phyloP scores from a whole-genome alignment of 2,329 filamentous ascomycete genomes.

The Rutstroemia sp. region DNA sequence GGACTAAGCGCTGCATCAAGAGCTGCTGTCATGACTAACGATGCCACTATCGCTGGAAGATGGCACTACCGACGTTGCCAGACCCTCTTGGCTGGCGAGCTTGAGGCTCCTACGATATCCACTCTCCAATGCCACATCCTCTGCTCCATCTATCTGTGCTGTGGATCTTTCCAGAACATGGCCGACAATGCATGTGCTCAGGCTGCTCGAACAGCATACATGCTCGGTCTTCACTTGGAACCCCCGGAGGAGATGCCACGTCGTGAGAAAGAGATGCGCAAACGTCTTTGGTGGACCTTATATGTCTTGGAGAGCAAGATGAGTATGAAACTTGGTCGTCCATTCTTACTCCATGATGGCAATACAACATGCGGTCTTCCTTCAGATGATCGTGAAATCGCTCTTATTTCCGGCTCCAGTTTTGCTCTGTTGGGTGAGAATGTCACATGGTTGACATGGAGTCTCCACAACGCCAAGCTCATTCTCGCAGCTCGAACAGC shows the following conservation, averaged over 20 bases:
- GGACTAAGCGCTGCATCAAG: slow-evolving; percentile 7
- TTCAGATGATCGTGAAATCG: slow-evolving; percentile 26
- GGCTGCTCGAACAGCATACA: slow-evolving; percentile 33
- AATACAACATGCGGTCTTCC: slow-evolving; percentile 29
- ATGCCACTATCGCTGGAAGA: slow-evolving; percentile 32
- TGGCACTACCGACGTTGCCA: slow-evolving; percentile 36
- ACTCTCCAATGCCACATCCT: slow-evolving; percentile 36
- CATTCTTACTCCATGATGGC: slow-evolving; percentile 26
- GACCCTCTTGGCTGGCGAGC: slow-evolving; percentile 29
- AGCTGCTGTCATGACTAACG: slow-evolving; percentile 18
- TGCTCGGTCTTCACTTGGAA: slow-evolving; percentile 35
- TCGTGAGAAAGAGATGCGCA: slow-evolving; percentile 33
- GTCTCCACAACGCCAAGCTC: slow-evolving; percentile 27
- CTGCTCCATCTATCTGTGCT: slow-evolving; percentile 33
- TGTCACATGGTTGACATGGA: slow-evolving; percentile 29
- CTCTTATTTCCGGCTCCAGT: slow-evolving; percentile 21
- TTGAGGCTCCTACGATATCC: slow-evolving; percentile 33
- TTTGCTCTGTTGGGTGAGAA: slow-evolving; percentile 26
- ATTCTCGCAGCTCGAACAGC: slow-evolving; percentile 25
- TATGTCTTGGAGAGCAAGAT: slow-evolving; percentile 36
- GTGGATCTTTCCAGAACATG: slow-evolving; percentile 34
- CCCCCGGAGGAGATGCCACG: slow-evolving; percentile 28
- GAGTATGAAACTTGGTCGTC: slow-evolving; percentile 33
- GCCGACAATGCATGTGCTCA: slow-evolving; percentile 29
- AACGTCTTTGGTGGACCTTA: slow-evolving; percentile 40